Conservation (phyloP, 768 basidiomycete genomes). For the Saitozyma podzolica region DNA sequence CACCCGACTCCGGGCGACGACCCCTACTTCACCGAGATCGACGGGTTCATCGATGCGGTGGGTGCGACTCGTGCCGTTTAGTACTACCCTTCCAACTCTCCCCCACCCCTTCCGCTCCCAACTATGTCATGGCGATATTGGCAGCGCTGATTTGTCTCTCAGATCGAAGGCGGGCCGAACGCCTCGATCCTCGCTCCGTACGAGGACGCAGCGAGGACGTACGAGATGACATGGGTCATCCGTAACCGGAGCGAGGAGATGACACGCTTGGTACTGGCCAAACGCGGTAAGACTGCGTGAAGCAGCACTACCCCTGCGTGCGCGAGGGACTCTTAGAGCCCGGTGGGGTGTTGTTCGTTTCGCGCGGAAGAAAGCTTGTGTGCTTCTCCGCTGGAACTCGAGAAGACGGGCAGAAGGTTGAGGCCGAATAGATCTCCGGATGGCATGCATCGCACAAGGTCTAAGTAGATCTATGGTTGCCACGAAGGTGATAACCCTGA, state of each 20-base stretch:
- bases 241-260: conserved; percentile 53
- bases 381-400: no score
- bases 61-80: not conserved
- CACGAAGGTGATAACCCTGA: no score
- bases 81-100: not conserved
- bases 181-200: conserved; percentile 77
- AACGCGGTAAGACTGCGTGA: not conserved
- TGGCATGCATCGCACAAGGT: no score
- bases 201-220: conserved; percentile 80
- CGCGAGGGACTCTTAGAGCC: no score
- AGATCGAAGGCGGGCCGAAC: conserved; percentile 63
- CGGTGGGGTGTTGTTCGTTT: no score
- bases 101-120: not conserved
- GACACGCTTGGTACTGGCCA: not conserved
- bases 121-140: not conserved
- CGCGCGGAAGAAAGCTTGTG: no score
- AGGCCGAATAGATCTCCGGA: no score
- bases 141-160: not conserved
- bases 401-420: no score
- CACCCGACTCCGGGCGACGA: conserved; percentile 42
- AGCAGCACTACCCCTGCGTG: no score
- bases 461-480: no score
- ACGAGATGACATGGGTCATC: conserved; percentile 93
- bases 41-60: conserved; percentile 72
- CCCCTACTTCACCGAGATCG: conserved; percentile 74